Percentiles rank a stretch among this genome's conserved stretches.
phyloP scores from a whole-genome alignment of 2,329 filamentous ascomycete species.

The Colletotrichum lentis region DNA sequence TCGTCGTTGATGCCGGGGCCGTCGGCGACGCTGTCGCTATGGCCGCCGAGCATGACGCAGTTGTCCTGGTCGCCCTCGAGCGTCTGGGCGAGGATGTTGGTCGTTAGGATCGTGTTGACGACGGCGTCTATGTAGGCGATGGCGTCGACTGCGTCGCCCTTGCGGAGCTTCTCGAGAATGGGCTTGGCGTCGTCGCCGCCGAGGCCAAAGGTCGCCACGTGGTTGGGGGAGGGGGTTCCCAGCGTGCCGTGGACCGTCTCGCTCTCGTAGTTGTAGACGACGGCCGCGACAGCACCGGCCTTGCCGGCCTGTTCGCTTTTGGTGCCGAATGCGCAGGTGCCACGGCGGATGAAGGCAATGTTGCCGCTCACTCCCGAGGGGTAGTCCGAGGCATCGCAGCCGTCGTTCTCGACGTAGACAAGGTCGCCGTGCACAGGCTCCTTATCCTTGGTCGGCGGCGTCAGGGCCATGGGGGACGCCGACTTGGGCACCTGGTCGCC shows the following conservation, averaged over 20 bases:
- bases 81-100: slow-evolving; percentile 71
- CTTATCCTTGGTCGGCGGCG: slow-evolving; percentile 68
- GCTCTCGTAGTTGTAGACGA: slow-evolving; percentile 77
- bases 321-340: slow-evolving; percentile 73
- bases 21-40: slow-evolving; percentile 69
- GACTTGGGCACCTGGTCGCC: slow-evolving; percentile 60
- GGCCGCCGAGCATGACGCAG: slow-evolving; percentile 71
- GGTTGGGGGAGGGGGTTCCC: slow-evolving; percentile 64
- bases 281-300: slow-evolving; percentile 73
- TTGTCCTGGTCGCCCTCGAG: slow-evolving; percentile 66
- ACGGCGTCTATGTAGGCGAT: slow-evolving; percentile 68
- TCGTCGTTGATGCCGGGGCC: slow-evolving; percentile 82
- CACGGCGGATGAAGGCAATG: slow-evolving; percentile 76
- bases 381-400: slow-evolving; percentile 72
- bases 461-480: slow-evolving; percentile 69
- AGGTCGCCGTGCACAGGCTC: slow-evolving; percentile 68
- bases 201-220: slow-evolving; percentile 75
- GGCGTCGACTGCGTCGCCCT: slow-evolving; percentile 58
- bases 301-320: slow-evolving; percentile 74
- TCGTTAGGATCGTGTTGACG: slow-evolving; percentile 62
- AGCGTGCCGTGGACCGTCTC: slow-evolving; percentile 73
- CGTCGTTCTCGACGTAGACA: slow-evolving; percentile 67
- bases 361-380: slow-evolving; percentile 65
- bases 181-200: slow-evolving; percentile 65
- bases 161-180: slow-evolving; percentile 62